These are phyloP conservation scores for Thalassia testudinum DNA, from an alignment of 116 monocot species.

Conservation along the genomic window DNA sequence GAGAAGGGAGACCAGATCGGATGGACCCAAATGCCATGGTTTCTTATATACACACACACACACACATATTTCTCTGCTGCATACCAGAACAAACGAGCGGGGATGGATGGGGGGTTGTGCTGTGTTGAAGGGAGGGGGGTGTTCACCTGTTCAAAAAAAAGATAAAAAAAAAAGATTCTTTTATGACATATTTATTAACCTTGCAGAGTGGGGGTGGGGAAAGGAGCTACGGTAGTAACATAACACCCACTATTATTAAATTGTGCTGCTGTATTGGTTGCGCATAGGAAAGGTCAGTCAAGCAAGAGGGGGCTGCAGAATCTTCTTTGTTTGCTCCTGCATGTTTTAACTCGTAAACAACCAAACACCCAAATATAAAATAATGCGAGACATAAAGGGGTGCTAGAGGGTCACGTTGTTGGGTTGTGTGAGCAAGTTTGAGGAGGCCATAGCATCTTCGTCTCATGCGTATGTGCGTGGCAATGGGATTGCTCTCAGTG, in stretches of 20 bases:
- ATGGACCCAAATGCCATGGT: not conserved
- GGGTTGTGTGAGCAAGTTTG: too few relatives aligned
- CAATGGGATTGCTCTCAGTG: too few relatives aligned
- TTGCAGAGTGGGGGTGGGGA: not conserved
- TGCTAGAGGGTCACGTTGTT: too few relatives aligned
- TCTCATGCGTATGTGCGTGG: not conserved
- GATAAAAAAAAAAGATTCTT: conserved; percentile 1
- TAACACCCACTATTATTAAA: conserved; percentile 4
- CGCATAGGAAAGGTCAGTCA: conserved; percentile 22
- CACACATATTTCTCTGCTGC: too few relatives aligned
- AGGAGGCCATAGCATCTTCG: too few relatives aligned
- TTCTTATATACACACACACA: conserved; percentile 9
- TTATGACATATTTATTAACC: conserved; percentile 1
- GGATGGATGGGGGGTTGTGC: too few relatives aligned
- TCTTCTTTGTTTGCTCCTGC: conserved; percentile 14
- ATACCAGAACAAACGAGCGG: too few relatives aligned
- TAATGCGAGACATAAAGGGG: too few relatives aligned
- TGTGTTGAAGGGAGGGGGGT: too few relatives aligned
- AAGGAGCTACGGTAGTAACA: not conserved
- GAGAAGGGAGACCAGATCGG: not conserved
- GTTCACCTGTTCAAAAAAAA: not conserved
- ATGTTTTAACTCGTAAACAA: too few relatives aligned
- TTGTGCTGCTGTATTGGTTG: not conserved
- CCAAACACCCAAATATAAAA: too few relatives aligned
- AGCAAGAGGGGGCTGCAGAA: conserved; percentile 22